A percentile compares a stretch with the other conserved stretches of the same genome.
These are phyloP conservation scores for Penicillium herquei DNA, from an alignment of 495 filamentous ascomycete species.

Conservation along the genomic window DNA sequence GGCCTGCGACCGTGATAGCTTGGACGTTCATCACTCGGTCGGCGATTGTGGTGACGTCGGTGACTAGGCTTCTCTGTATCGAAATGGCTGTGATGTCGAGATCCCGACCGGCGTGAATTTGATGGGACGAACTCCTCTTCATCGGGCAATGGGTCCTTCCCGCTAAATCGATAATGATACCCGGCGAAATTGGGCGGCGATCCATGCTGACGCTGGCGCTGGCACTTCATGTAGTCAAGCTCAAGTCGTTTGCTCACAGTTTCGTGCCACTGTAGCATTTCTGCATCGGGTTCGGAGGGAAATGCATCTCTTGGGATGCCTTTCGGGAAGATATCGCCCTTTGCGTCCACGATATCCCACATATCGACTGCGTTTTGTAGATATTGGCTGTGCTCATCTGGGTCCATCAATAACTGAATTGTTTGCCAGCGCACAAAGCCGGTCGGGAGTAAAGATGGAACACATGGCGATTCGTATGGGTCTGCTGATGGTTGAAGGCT, in stretches of 20 bases:
- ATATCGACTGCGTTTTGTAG: constrained; percentile 75
- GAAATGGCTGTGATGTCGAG: constrained; percentile 22
- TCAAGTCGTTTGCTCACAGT: constrained; percentile 51
- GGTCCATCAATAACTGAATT: constrained; percentile 84
- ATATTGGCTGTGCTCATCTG: constrained; percentile 82
- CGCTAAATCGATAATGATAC: constrained; percentile 33
- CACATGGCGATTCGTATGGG: constrained; percentile 68
- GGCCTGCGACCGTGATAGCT: constrained; percentile 19
- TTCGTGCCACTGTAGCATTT: constrained; percentile 84
- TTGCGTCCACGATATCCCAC: constrained; percentile 72
- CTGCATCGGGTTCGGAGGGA: constrained; percentile 68
- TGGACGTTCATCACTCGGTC: constrained; percentile 29
- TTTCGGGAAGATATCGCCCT: constrained; percentile 74
- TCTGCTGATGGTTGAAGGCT: constrained; percentile 67
- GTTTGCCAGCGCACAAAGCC: constrained; percentile 95
- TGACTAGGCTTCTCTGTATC: constrained; percentile 19
- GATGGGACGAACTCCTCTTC: constrained; percentile 31
- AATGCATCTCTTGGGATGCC: constrained; percentile 74
- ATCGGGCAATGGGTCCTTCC: constrained; percentile 29
- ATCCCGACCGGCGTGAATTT: constrained; percentile 11
- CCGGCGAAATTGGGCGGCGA: constrained; percentile 34
- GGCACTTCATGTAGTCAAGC: constrained; percentile 40
- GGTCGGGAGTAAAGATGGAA: constrained; percentile 76
- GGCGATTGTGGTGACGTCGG: constrained; percentile 21
- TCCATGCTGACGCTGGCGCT: constrained; percentile 28